Evolutionary conservation across 805 yeast genomes (phyloP), one percentile per base, ranked within the genome.

Genomic region (Cyberlindnera bimundalis): DNA sequence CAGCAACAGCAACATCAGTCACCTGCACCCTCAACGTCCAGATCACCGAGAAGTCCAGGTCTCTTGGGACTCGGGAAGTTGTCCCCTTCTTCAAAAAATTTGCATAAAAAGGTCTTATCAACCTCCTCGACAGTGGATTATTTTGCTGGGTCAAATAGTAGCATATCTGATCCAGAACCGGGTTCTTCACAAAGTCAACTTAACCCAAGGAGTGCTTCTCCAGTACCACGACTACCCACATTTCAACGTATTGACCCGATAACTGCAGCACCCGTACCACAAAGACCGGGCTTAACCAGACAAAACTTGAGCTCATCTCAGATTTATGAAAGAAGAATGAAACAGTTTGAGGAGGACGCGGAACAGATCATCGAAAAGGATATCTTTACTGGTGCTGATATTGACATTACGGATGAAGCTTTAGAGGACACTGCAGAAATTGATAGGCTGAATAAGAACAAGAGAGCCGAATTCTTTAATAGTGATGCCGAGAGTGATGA

Each of bases 311-410:
- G 44, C 1, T 40, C 51, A 0, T 52, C 61, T 2, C 51, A 42
- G 39, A 46, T 55, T 18, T 54, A 39, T 23, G 53, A 52, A 18
- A 43, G 61, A 33, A 46, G 55, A 35, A 48, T 46, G 42, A 45
- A 43, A 12, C 52, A 49, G 33, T 38, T 46, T 13, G 43, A 43
- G 7, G 45, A 51, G 19, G 42, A 39, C 15, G 19, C 18, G 5
- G 37, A 31, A 10, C 40, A 47, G 24, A 21, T 6, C 24, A 21
- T 21, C 6, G 24, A 21, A 10, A 21, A 21, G 9, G 24, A 21
- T 10, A 21, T 21, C 24, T 21, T 21, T 21, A 38, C 30, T 3
- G 31, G 15, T 18, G 34, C 33, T 8, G 50, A 46, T n/a, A n/a
- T n/a, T n/a, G n/a, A n/a, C 16, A 21, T 42, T 5, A 23, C 41